Evolutionary conservation across 257 asterid genomes (phyloP), one percentile per base, ranked within the genome.

Genomic region (Forsythia suspensa): DNA sequence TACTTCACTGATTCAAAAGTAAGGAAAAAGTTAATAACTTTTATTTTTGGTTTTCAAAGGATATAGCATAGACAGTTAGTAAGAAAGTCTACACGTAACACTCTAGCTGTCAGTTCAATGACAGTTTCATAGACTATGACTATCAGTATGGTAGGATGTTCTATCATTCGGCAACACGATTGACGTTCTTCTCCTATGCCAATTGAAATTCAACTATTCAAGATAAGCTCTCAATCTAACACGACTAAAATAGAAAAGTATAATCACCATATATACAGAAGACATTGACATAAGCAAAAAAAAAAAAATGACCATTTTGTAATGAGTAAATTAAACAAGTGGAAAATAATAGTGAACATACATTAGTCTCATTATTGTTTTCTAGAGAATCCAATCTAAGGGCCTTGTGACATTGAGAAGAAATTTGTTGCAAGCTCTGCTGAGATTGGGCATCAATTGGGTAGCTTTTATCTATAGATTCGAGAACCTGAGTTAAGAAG

Each of bases 321-420:
- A 70, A 39, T 74, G 6, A 41, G 66, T 41, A 59, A 74, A 24
- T 36, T 51, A 79, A 68, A 24, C 24, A 69, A 63, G 66, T 65
- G 37, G 57, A 72, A 61, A 61, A 15, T 70, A 71, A 55, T 63
- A 76, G 24, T 24, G 24, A 24, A 24, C 24, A 24, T 24, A 94
- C 97, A 97, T 94, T 85, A 71, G 81, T 52, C 76, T 70, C 91
- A 76, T 76, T 81, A 75, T 71, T 81, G 76, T 76, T 83, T 79
- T 76, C 91, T 71, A 76, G 84, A 81, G 90, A 68, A 81, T 91
- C 85, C 83, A 94, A 81, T 72, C 86, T 81, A 38, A 92, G 84
- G 52, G 85, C 90, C 52, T 86, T 87, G 16, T 81, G 90, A 82
- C 91, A 92, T 76, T 90, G 97, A 24, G 97, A 83, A 74, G 96